Evolutionary conservation across 2,329 filamentous ascomycete species (phyloP), one percentile per base, ranked within the genome.

Genomic region (Bipolaris gigantea): DNA sequence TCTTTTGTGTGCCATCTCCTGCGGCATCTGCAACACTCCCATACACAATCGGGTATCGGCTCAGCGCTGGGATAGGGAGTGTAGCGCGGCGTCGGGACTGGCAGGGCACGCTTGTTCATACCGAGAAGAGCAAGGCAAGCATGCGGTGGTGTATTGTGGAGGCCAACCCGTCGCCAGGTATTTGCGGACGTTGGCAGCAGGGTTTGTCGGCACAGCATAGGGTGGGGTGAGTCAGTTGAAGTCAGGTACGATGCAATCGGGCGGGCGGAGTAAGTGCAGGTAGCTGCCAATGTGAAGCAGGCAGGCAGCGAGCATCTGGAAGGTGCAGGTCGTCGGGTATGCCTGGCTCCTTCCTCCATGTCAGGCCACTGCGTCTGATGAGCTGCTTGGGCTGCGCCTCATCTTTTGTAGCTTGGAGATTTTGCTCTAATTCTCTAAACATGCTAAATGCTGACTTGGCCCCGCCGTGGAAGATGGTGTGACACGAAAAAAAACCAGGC

Each of bases 21-120:
- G n/a, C 32, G 39, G 38, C 60, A 63, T n/a, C 54, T 46, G 25
- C 53, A 61, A 18, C 60, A 61, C 18, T 38, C 16, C 59, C 59
- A 61, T 13, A 50, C 48, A 6, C 41, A 56, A 33, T 58, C 48
- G 13, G 59, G 48, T n/a, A 60, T 46, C 5, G 52, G 44, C 34
- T 61, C 56, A 6, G 50, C 53, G 27, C 46, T 58, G 2, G 53
- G 56, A n/a, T 56, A 53, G 19, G 55, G 56, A 1, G 9, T 44
- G 23, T 61, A 42, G 7, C 38, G n/a, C 35, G 36, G 33, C 25
- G 33, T 46, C 3, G 35, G n/a, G 21, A 11, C 10, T 15, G 36
- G 10, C n/a, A 32, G n/a, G 30, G 15, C 18, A 34, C 8, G 9
- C 40, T 13, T 36, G 6, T 7, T 11, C 47, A 50, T 51, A 11